Base-by-base conservation (phyloP, 352 stramenopile genomes). In the Globisporangium ultimum region DNA sequence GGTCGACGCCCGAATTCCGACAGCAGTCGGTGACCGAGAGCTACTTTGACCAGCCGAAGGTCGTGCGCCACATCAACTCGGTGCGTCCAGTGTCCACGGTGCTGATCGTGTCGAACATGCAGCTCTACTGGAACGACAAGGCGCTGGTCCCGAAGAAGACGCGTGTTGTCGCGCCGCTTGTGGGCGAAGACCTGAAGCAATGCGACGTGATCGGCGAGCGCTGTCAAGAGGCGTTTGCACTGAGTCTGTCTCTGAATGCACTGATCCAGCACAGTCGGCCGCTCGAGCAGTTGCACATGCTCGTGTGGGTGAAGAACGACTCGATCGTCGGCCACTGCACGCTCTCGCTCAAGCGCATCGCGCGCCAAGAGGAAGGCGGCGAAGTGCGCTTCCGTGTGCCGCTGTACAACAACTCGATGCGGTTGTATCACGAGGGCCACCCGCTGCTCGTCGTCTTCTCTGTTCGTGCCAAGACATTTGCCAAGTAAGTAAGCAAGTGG, bases 261-360 rank as follows among this genome's bases (percentile, higher is more conserved):
- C 76, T 91, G 7, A 68, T 93, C 20, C 80, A 91, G 48, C 84
- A 93, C 61, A 67, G 72, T 1, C 80, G 80, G 6, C 78, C 79
- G 15, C 67, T 93, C 0, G 77, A 89, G 46, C 78, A 91, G 60
- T 63, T 93, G 12, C 84, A 93, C 60, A 93, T 93, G 84, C 72
- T 93, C 15, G 76, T 93, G 14, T 93, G 81, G 84, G 80, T 93
- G 21, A 89, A 84, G 56, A 84, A 90, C 47, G 84, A 93, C 34
- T 76, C 72, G 10, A 86, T 93, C 40, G 81, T 76, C 41, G 84
- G 84, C 34, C 84, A 93, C 65, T 93, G 84, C 67, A 87, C 80
- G 22, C 72, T 93, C 18, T 91, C 84, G 46, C 68, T 93, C 22
- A 90, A 90, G 65, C 84, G 84, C 38, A 81, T 93, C 46, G 80